Evolutionary conservation across 495 filamentous ascomycete species (phyloP), one percentile per base, ranked within the genome.

Genomic region (Penicillium crystallinum): DNA sequence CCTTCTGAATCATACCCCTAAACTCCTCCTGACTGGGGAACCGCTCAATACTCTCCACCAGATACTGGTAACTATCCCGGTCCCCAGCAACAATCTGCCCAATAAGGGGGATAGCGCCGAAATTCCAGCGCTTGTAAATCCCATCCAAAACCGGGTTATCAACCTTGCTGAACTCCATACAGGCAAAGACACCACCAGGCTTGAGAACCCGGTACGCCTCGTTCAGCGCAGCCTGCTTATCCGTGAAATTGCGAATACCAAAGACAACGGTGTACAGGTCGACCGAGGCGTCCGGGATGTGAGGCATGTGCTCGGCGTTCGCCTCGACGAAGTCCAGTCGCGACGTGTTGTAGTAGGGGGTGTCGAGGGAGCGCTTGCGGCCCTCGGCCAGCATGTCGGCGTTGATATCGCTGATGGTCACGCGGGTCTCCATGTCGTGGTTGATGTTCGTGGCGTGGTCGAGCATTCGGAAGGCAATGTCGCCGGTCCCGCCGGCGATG

Each of bases 251-350:
- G 40, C 93, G 83, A 68, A 97, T 96, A 29, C 93, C 93, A 64
- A 98, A 98, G 3, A 95, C 93, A 7, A 97, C 92, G 2, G 93
- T 98, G 74, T 98, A 98, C 7, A 98, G 77, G 66, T 98, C 93
- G 31, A 97, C 71, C 8, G 75, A 82, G 58, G 76, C 70, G 51
- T 74, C 66, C 0, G 82, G 76, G 46, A 97, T 80, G 22, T 77
- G 76, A 17, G 79, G 71, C 41, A 97, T 77, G 49, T 81, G 68
- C 53, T 97, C 86, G n/a, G 95, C 93, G 68, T 98, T 95, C 49
- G 89, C 90, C 58, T 92, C 84, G 58, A 95, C 74, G 73, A 93
- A 98, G 46, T 71, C 71, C n/a, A 97, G 67, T 0, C 84, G 79
- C 30, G 72, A 52, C 3, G 71, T 76, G 53, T 76, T 70, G 46